A percentile compares a stretch with the other conserved stretches of the same genome.
phyloP scores from a whole-genome alignment of 2,329 filamentous ascomycete genomes.

The Beauveria rudraprayagi region DNA sequence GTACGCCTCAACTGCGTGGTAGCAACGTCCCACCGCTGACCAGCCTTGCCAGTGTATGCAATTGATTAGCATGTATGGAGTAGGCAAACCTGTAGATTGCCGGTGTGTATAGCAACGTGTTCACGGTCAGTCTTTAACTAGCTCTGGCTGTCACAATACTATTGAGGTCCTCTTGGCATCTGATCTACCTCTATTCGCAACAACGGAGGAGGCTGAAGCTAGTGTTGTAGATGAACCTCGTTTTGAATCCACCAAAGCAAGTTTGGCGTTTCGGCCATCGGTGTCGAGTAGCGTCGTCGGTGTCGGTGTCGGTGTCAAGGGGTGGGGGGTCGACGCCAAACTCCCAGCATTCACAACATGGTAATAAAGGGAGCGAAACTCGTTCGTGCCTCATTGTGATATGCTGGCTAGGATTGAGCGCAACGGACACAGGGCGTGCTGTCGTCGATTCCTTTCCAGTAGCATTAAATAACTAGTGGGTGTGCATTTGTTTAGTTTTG shows the following conservation, averaged over 20 bases:
- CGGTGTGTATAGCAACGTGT: neutral
- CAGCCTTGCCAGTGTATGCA: neutral
- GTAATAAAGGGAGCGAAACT: neutral
- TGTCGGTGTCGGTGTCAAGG: neutral
- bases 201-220: neutral
- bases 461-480: neutral
- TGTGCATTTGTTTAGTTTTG: constrained; percentile 10
- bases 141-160: neutral
- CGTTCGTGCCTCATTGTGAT: neutral
- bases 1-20: neutral
- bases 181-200: neutral
- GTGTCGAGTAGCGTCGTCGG: neutral
- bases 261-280: neutral
- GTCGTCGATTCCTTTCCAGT: constrained; percentile 5
- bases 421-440: neutral
- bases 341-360: too few relatives aligned
- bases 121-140: neutral
- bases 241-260: neutral
- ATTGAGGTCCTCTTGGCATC: constrained; percentile 1
- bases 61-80: neutral
- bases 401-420: neutral
- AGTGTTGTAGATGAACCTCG: neutral
- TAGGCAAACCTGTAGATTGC: neutral
- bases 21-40: neutral
- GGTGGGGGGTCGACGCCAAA: neutral